A percentile compares a stretch with the other conserved stretches of the same genome.
Evolutionary conservation across 2,329 filamentous ascomycete species (phyloP).

Genomic region (Fusarium sp.): DNA sequence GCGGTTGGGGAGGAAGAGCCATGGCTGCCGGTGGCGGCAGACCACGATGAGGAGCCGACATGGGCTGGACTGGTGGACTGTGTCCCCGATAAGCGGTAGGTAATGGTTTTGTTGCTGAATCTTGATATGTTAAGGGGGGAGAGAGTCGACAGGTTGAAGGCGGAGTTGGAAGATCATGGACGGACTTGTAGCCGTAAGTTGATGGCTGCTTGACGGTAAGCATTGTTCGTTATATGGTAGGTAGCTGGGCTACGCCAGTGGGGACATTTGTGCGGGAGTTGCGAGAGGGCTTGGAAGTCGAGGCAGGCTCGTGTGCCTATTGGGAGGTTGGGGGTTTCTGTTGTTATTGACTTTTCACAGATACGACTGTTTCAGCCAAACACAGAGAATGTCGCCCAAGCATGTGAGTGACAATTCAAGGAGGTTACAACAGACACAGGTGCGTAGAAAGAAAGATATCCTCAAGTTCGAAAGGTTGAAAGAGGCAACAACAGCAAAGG

Average conservation of each 20-base stretch:
- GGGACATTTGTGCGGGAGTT: constrained; percentile 43
- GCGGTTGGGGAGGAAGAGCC: constrained; percentile 64
- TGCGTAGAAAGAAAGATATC: background rate
- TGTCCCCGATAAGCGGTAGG: constrained; percentile 55
- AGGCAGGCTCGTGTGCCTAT: constrained; percentile 5
- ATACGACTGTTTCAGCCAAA: constrained; percentile 15
- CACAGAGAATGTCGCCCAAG: background rate
- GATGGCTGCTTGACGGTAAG: constrained; percentile 71
- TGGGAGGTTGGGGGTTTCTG: constrained; percentile 27
- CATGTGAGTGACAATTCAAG: background rate
- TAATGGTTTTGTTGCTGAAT: constrained; percentile 56
- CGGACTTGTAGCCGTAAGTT: constrained; percentile 68
- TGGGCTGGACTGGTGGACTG: constrained; percentile 64
- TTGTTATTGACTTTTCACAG: constrained; percentile 34
- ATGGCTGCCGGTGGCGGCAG: constrained; percentile 76
- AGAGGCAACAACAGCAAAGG: background rate
- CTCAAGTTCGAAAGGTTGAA: background rate
- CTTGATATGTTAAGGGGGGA: constrained; percentile 63
- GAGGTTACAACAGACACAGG: background rate
- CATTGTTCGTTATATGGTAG: constrained; percentile 63
- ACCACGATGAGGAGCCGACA: constrained; percentile 77
- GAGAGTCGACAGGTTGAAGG: constrained; percentile 66
- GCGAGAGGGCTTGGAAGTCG: constrained; percentile 13
- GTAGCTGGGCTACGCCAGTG: constrained; percentile 44
- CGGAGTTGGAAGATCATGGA: constrained; percentile 71